phyloP scores from a whole-genome alignment of 2,329 filamentous ascomycete genomes.

The Aspergillus tanneri region DNA sequence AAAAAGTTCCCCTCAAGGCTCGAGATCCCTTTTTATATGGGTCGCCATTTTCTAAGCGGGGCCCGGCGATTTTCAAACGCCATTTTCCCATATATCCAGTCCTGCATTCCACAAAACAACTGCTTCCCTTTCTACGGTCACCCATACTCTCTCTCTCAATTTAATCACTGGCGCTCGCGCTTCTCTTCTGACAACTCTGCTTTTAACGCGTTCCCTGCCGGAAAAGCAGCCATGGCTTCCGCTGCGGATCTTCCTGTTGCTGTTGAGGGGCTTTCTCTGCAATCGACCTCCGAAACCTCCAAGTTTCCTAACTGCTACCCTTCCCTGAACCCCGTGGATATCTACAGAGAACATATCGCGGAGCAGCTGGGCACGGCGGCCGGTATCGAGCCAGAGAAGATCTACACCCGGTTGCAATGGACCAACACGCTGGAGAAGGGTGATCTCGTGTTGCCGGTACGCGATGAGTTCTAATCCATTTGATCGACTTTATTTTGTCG shows the following conservation, averaged over 20 bases:
- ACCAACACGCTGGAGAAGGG: constrained; percentile 49
- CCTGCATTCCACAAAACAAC: constrained; percentile 15
- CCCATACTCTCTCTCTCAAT: constrained; percentile 7
- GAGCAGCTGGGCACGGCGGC: constrained; percentile 40
- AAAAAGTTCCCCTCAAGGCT: constrained; percentile 26
- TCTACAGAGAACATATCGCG: constrained; percentile 48
- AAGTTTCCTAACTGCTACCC: constrained; percentile 45
- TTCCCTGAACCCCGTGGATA: constrained; percentile 48
- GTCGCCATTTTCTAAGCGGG: constrained; percentile 42
- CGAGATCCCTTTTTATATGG: constrained; percentile 34
- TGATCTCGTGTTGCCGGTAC: constrained; percentile 46
- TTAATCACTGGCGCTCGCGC: constrained; percentile 8
- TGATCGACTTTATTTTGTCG: background rate
- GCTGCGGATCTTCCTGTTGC: constrained; percentile 34
- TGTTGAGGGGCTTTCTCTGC: constrained; percentile 41
- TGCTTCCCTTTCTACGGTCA: constrained; percentile 22
- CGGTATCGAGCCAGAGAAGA: constrained; percentile 40
- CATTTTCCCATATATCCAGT: constrained; percentile 24
- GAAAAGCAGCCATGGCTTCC: constrained; percentile 34
- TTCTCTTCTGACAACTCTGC: constrained; percentile 11
- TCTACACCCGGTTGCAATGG: constrained; percentile 45
- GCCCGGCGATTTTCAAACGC: constrained; percentile 38
- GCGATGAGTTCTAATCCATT: constrained; percentile 11
- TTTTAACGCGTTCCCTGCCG: constrained; percentile 10
- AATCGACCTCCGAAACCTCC: constrained; percentile 40